These are phyloP conservation scores for Geranium brycei DNA, from an alignment of 345 rosid genomes.

Conservation along the genomic window DNA sequence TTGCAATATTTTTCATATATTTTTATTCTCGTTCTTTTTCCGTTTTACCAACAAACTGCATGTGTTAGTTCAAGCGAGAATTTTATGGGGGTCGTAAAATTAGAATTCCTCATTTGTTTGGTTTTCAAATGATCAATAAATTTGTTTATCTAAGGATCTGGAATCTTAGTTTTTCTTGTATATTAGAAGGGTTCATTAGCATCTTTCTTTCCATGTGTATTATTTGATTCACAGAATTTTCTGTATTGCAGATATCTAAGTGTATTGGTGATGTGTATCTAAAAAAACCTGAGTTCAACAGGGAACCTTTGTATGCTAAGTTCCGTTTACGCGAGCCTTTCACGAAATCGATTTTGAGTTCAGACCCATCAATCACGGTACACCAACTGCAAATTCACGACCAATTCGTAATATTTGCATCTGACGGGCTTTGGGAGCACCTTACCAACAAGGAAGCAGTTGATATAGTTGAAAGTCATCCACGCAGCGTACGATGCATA, in stretches of 20 bases:
- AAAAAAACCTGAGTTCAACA: conserved; percentile 70
- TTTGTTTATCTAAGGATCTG: too few species aligned
- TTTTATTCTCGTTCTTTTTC: too few species aligned
- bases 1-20: too few species aligned
- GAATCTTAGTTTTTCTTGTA: too few species aligned
- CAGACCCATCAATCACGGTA: conserved; percentile 59
- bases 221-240: not conserved
- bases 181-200: too few species aligned
- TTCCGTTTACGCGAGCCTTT: conserved; percentile 63
- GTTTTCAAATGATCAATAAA: not conserved
- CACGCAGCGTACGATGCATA: conserved; percentile 35
- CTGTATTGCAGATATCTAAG: conserved; percentile 46
- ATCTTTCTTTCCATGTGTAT: too few species aligned
- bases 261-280: conserved; percentile 79
- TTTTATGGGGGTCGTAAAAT: too few species aligned
- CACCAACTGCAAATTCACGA: conserved; percentile 56
- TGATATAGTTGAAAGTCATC: conserved; percentile 51
- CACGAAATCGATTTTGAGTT: conserved; percentile 50
- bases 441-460: conserved; percentile 77
- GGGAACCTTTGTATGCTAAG: conserved; percentile 58
- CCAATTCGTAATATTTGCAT: conserved; percentile 63
- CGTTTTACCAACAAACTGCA: too few species aligned
- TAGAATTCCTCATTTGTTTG: too few species aligned
- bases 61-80: too few species aligned
- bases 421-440: conserved; percentile 86